Base-by-base conservation (phyloP, 495 filamentous ascomycete genomes). In the Hypoxylon trugodes region DNA sequence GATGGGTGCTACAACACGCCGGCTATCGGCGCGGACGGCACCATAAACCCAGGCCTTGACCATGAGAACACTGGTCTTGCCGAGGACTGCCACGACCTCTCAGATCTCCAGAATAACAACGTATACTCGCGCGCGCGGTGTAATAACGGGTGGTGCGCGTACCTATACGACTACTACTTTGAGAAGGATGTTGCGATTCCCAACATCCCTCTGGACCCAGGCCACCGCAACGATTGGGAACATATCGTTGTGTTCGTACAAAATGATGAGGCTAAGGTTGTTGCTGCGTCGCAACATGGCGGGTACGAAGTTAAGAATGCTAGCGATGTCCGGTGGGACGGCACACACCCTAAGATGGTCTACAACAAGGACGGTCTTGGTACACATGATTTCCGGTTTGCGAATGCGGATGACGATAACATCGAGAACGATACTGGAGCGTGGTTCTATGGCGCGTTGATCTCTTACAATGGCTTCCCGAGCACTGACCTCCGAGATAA, bases 1-100 rank as follows among this genome's bases (percentile, higher is more conserved):
- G 78, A 81, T 43, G 70, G 78, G 9, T 81, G 78, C 67, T 81
- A 81, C 63, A 79, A 79, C 66, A 76, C 77, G 5, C 77, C 78
- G 1, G 78, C 77, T 38, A 78, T 81, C 50, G 65, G 51, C 36
- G 67, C 71, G 4, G 42, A 71, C 18, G 76, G 77, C 52, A 68
- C 53, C 52, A 76, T 79, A 40, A 73, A 58, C 33, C 57, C 72
- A 3, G 78, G 78, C 1, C 73, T 81, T 0, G 66, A 68, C 6
- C 59, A 76, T 52, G 45, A 66, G 25, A 77, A 63, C 16, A 70
- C 67, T 15, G 73, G 74, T 0, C 40, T 70, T 0, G 42, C 76
- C 2, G 46, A 53, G 7, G 56, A 67, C 69, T 81, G 77, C 69
- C 74, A 63, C 25, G 77, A 76, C 59, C 50, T 45, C 5, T 77